Evolutionary conservation across 768 basidiomycete genomes (phyloP), one percentile per base, ranked within the genome.

Genomic region (Lactarius sanguifluus): DNA sequence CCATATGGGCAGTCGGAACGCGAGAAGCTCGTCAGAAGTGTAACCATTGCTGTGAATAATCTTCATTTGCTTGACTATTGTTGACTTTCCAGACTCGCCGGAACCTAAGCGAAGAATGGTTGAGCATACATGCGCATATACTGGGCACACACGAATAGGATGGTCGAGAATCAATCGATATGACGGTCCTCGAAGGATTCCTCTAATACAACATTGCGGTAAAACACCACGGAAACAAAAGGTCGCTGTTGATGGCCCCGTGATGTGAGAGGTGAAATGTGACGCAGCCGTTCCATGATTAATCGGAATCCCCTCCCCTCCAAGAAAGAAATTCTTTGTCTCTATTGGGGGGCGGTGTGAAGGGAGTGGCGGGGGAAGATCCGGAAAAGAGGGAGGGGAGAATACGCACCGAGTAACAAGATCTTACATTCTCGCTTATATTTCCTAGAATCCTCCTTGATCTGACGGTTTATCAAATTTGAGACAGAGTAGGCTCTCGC

Each of bases 31-130:
- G 0, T 89, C 83, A 18, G 78, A 76, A 3, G 89, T 85, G 77
- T 93, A 98, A 13, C 96, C 95, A 68, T 88, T 87, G 76, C 95
- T 91, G 75, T 98, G 91, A 60, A 97, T 95, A 67, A 97, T 95
- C 82, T 96, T 96, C 94, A 97, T 96, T 77, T 97, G 95, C 75
- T 96, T 97, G 32, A 96, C 94, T 70, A 98, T 93, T 0, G 96
- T 98, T 5, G 87, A 89, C 78, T 98, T 98, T 6, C 96, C 96
- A 0, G 91, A 92, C 79, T 96, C 94, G 72, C 96, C 94, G 15
- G 94, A 95, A 63, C 96, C 95, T 96, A 71, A n/a, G 15, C 36
- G 25, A 43, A 18, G 38, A 40, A 15, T 40, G 2, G 20, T 64
- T 55, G 13, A 64, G 63, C 57, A 38, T 15, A 61, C 50, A 58